Conservation (phyloP, 495 filamentous ascomycete species). For the Stereocaulon alpinum region DNA sequence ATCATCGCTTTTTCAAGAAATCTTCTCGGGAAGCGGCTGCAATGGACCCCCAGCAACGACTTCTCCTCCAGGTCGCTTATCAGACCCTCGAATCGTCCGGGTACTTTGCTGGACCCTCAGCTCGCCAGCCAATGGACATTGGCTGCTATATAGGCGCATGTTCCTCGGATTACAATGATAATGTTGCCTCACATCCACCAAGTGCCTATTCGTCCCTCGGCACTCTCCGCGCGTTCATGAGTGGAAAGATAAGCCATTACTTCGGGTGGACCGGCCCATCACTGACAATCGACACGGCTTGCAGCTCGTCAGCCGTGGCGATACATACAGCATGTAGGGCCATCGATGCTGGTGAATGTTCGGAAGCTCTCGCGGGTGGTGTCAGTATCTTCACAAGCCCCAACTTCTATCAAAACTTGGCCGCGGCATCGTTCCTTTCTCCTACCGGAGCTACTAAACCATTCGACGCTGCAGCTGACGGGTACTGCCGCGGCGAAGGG, state of each 20-base stretch:
- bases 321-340: conserved; percentile 29
- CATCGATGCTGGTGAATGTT: conserved; percentile 36
- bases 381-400: conserved; percentile 33
- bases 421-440: conserved; percentile 30
- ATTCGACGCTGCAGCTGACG: conserved; percentile 40
- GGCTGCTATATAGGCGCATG: conserved; percentile 21
- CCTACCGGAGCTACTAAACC: conserved; percentile 49
- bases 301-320: conserved; percentile 34
- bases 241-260: conserved; percentile 46
- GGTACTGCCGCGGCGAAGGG: conserved; percentile 39
- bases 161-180: conserved; percentile 32
- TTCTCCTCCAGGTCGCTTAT: conserved; percentile 32
- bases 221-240: conserved; percentile 3
- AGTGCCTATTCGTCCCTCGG: conserved; percentile 5
- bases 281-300: conserved; percentile 65
- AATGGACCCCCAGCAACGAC: conserved; percentile 37
- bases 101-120: background rate
- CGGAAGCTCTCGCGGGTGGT: conserved; percentile 37
- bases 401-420: conserved; percentile 28
- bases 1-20: conserved; percentile 25
- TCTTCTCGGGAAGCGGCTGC: conserved; percentile 29
- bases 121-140: background rate
- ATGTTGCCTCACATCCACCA: conserved; percentile 25
- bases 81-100: conserved; percentile 29
- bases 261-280: conserved; percentile 81